A percentile compares a stretch with the other conserved stretches of the same genome.
Evolutionary conservation across 2,329 filamentous ascomycete species (phyloP).

Genomic region (Talaromyces piceae): DNA sequence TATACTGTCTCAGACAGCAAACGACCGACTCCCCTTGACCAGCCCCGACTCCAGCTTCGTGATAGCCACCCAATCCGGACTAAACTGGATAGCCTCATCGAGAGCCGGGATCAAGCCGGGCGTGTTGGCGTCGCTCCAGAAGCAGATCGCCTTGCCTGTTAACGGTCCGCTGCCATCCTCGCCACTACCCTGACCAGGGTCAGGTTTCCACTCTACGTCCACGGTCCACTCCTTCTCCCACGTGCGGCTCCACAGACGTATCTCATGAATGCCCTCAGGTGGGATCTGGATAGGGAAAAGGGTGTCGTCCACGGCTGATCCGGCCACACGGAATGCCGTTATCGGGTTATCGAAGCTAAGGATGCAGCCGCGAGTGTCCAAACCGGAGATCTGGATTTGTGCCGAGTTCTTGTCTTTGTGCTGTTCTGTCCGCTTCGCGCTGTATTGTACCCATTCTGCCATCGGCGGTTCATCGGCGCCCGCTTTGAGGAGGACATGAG

Average conservation of each 20-base stretch:
- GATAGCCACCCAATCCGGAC: slow-evolving; percentile 71
- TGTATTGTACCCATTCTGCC: slow-evolving; percentile 60
- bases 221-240: slow-evolving; percentile 74
- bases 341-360: slow-evolving; percentile 65
- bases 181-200: too few species aligned
- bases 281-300: slow-evolving; percentile 59
- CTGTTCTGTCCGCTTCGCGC: slow-evolving; percentile 43
- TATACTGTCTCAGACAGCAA: slow-evolving; percentile 42
- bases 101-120: slow-evolving; percentile 68
- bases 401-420: slow-evolving; percentile 33
- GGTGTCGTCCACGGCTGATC: slow-evolving; percentile 51
- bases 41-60: slow-evolving; percentile 70
- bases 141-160: slow-evolving; percentile 63
- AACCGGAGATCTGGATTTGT: slow-evolving; percentile 58
- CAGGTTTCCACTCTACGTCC: slow-evolving; percentile 54
- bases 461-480: slow-evolving; percentile 31
- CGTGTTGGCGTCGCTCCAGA: slow-evolving; percentile 81
- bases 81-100: slow-evolving; percentile 68
- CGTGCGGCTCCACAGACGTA: slow-evolving; percentile 74
- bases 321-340: slow-evolving; percentile 55
- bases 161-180: slow-evolving; percentile 33
- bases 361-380: slow-evolving; percentile 72
- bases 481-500: slow-evolving; percentile 51
- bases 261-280: slow-evolving; percentile 50
- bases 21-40: slow-evolving; percentile 70